phyloP scores from a whole-genome alignment of 495 filamentous ascomycete species.

The Pseudoneurospora amorphoporcata region DNA sequence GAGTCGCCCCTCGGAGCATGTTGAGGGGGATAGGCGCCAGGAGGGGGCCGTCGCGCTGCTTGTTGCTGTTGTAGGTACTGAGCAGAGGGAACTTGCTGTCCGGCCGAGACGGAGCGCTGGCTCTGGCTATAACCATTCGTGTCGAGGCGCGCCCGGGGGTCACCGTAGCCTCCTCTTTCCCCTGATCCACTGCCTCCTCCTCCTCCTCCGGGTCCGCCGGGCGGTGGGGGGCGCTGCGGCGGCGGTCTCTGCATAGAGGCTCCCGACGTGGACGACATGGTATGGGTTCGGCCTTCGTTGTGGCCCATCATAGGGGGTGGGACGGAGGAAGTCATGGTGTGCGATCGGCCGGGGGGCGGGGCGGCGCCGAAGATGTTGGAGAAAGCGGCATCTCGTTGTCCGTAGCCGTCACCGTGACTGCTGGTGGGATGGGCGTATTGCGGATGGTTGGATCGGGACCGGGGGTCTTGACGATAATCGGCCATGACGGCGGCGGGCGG shows the following conservation, averaged over 20 bases:
- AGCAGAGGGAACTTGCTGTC: constrained; percentile 29
- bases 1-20: constrained; percentile 2
- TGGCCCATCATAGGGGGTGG: constrained; percentile 32
- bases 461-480: constrained; percentile 74
- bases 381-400: constrained; percentile 89
- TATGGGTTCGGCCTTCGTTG: constrained; percentile 61
- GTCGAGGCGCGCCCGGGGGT: constrained; percentile 19
- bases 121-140: constrained; percentile 48
- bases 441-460: constrained; percentile 35
- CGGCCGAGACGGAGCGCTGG: constrained; percentile 40
- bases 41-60: constrained; percentile 39
- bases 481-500: constrained; percentile 51
- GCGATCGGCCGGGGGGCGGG: constrained; percentile 76
- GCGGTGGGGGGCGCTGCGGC: constrained; percentile 48
- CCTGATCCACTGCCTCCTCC: background rate
- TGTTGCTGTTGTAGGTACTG: constrained; percentile 30
- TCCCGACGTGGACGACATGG: constrained; percentile 79
- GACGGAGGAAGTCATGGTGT: constrained; percentile 67
- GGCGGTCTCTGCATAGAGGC: constrained; percentile 47
- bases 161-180: constrained; percentile 36
- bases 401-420: constrained; percentile 17
- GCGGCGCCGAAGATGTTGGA: constrained; percentile 90
- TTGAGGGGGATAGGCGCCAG: constrained; percentile 30
- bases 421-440: constrained; percentile 57
- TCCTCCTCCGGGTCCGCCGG: background rate